Base-by-base conservation (phyloP, 352 stramenopile genomes). In the Phytophthora macrochlamydospora region DNA sequence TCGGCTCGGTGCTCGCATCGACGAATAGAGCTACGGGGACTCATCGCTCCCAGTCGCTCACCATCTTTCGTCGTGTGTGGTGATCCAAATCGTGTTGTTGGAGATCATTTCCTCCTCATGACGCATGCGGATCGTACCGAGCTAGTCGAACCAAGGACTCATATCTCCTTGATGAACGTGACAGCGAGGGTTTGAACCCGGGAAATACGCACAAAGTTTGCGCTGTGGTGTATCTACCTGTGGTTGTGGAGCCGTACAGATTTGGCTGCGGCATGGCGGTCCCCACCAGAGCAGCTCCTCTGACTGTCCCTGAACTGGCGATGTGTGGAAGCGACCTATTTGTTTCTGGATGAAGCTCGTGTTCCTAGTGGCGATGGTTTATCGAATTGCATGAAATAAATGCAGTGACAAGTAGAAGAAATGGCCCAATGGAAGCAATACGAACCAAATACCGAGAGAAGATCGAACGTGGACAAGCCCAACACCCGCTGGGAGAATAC, bases 301-400 rank as follows among this genome's bases (percentile, higher is more conserved):
- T 53, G n/a, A 55, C 48, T 14, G 31, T 72, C 29, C 67, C 67
- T 42, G 51, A 71, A 5, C 33, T 71, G 13, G 53, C 69, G 5
- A 30, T 59, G 8, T 59, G 4, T 49, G 74, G 85, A 40, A 69
- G 55, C 1, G 70, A 88, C 18, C 53, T 69, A 7, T 86, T 89
- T 78, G 8, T 79, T 81, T 14, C 70, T 78, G 9, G 80, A 91
- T 32, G 24, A 57, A 7, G 65, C 71, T 24, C 79, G 80, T 0
- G 49, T 67, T 4, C 32, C 45, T 50, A 56, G 1, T 46, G 51
- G 18, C 62, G 50, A n/a, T 4, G 49, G 35, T 38, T 72, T 60
- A 4, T 13, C 24, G 7, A 31, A 51, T 33, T 56, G 56, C 5
- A 51, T 50, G n/a, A 35, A 12, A 9, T 33, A 30, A 32, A 67